Evolutionary conservation across 2,329 filamentous ascomycete genomes (phyloP).

Genomic region (Monosporascus ibericus): DNA sequence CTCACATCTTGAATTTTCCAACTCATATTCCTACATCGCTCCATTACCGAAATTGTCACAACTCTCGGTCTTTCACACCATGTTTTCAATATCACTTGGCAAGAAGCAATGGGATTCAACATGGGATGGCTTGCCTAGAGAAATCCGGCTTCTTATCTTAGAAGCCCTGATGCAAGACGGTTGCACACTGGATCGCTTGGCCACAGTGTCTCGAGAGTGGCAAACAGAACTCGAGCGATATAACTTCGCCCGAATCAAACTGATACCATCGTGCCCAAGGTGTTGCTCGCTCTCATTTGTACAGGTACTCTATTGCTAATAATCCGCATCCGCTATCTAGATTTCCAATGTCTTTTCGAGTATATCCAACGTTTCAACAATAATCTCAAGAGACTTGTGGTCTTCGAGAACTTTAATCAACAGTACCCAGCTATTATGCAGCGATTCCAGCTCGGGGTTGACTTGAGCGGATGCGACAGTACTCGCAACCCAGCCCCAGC

Average conservation of each 20-base stretch:
- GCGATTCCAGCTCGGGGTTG: slow-evolving; percentile 1
- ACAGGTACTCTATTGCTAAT: neutral
- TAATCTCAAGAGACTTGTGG: slow-evolving; percentile 8
- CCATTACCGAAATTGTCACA: too few species aligned
- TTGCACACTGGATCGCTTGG: slow-evolving; percentile 9
- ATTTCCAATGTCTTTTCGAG: slow-evolving; percentile 3
- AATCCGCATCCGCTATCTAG: neutral
- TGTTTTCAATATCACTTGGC: too few species aligned
- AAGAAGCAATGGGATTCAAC: slow-evolving; percentile 1
- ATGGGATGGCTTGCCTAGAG: slow-evolving; percentile 11
- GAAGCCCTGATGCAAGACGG: slow-evolving; percentile 12
- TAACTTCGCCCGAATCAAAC: slow-evolving; percentile 24
- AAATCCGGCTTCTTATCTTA: slow-evolving; percentile 20
- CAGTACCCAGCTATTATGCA: slow-evolving; percentile 17
- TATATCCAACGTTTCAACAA: neutral
- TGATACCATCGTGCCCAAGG: slow-evolving; percentile 15
- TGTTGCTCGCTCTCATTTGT: neutral
- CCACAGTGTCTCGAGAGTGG: slow-evolving; percentile 27
- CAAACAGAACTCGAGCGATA: slow-evolving; percentile 21
- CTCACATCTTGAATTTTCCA: too few species aligned
- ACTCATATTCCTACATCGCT: too few species aligned
- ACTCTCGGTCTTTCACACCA: too few species aligned
- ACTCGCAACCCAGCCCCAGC: slow-evolving; percentile 11
- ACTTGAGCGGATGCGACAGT: slow-evolving; percentile 11
- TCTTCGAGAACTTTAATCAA: slow-evolving; percentile 29